phyloP scores from a whole-genome alignment of 2,329 filamentous ascomycete genomes.

The Falciphora oryzae region DNA sequence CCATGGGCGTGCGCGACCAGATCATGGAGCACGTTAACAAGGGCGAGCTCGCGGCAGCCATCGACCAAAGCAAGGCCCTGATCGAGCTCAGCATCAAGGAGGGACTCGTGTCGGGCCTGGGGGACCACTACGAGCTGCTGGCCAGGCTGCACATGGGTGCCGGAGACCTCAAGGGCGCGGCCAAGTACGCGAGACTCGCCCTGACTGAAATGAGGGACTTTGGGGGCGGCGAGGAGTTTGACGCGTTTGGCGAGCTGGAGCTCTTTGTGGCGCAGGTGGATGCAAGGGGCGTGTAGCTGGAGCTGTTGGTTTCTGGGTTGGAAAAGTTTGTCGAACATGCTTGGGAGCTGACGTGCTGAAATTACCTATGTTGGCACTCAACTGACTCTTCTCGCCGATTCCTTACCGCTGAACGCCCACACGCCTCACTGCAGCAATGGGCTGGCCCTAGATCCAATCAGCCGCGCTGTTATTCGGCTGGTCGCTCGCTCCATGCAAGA shows the following conservation, averaged over 20 bases:
- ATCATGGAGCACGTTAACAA: background rate
- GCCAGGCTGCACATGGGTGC: slow-evolving; percentile 19
- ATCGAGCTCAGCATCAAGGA: slow-evolving; percentile 18
- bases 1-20: slow-evolving; percentile 1
- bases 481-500: too few species aligned
- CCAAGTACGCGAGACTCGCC: slow-evolving; percentile 17
- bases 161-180: slow-evolving; percentile 17
- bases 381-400: too few species aligned
- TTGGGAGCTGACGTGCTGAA: too few species aligned
- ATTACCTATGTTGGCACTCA: too few species aligned
- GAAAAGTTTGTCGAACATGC: too few species aligned
- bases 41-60: background rate
- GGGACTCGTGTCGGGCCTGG: slow-evolving; percentile 20
- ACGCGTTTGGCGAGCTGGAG: slow-evolving; percentile 9
- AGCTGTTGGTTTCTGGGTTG: too few species aligned
- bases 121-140: slow-evolving; percentile 23
- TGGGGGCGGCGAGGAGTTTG: slow-evolving; percentile 6
- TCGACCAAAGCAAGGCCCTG: slow-evolving; percentile 21
- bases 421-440: too few species aligned
- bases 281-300: background rate
- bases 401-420: too few species aligned
- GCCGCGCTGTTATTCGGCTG: too few species aligned
- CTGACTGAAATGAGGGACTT: slow-evolving; percentile 17
- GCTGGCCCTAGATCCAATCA: too few species aligned
- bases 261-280: slow-evolving; percentile 6